Evolutionary conservation across 306 rosid genomes (phyloP).

Genomic region (Vigna nakashimae): DNA sequence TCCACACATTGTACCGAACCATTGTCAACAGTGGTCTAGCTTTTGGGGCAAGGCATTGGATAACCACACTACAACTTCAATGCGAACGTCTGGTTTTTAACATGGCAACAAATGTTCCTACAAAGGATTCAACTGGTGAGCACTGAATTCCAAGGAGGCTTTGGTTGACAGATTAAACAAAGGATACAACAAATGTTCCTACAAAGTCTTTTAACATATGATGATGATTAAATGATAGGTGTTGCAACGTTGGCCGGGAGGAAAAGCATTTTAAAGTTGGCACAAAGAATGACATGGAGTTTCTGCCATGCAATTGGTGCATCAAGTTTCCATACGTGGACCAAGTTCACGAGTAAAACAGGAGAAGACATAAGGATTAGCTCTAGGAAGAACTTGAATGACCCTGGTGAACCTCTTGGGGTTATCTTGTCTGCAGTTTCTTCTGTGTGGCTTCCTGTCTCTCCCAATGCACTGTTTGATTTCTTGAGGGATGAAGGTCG

Average conservation of each 20-base stretch:
- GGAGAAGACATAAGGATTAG: slow-evolving; percentile 89
- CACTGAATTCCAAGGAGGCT: not conserved
- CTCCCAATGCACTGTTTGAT: slow-evolving; percentile 66
- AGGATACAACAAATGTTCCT: too few relatives aligned
- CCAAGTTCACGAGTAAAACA: slow-evolving; percentile 59
- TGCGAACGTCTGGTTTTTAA: slow-evolving; percentile 74
- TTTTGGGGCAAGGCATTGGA: slow-evolving; percentile 96
- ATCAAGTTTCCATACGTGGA: slow-evolving; percentile 79
- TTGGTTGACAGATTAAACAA: not conserved
- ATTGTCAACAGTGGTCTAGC: slow-evolving; percentile 84
- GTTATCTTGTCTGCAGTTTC: slow-evolving; percentile 88
- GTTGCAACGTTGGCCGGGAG: slow-evolving; percentile 79
- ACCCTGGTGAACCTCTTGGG: slow-evolving; percentile 93
- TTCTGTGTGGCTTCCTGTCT: slow-evolving; percentile 87
- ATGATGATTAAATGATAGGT: slow-evolving; percentile 45
- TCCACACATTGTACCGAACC: slow-evolving; percentile 75
- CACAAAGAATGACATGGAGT: slow-evolving; percentile 70
- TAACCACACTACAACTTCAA: slow-evolving; percentile 85
- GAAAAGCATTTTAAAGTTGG: slow-evolving; percentile 80
- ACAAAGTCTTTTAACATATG: not conserved
- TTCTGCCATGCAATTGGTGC: slow-evolving; percentile 77
- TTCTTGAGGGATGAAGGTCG: slow-evolving; percentile 83
- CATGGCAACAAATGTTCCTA: slow-evolving; percentile 99
- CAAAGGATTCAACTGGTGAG: slow-evolving; percentile 75
- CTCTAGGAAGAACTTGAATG: slow-evolving; percentile 92